Evolutionary conservation across 176 grass and related monocot species (phyloP), one percentile per base, ranked within the genome.

Genomic region (Pontederia paniculata): DNA sequence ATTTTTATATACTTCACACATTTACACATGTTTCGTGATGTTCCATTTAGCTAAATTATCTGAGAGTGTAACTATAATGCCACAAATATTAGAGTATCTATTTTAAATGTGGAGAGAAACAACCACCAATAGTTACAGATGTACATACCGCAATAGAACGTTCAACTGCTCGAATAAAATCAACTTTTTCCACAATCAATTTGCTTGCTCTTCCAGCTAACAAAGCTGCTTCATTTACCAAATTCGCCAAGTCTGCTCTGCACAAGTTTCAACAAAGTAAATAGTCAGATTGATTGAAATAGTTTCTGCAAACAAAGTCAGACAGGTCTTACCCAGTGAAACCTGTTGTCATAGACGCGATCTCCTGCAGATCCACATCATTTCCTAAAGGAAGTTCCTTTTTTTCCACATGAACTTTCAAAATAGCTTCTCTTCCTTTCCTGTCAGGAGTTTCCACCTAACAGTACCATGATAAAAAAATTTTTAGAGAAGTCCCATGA

Each of bases 221-320:
- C 73, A 98, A 78, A 77, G 94, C 94, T 72, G 94, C 94, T 87
- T 98, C 94, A 66, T 98, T 98, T 57, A 98, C 94, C 77, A 98
- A 79, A 79, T 98, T 98, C 61, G 94, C 94, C 73, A 98, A 80
- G 66, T 98, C 94, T 67, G 94, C 94, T 78, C 94, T 98, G 94
- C 74, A 89, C 62, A 73, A 43, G 55, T 58, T 63, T 64, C 42
- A 70, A 65, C 48, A 61, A 53, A 23, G 54, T 45, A 59, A 72
- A 17, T 42, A 68, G 51, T 70, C 62, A 82, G 68, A 59, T 54
- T 23, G 11, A 54, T 78, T 56, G 17, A 46, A 42, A 5, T 44
- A 67, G 17, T 52, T n/a, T 64, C 52, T 15, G 60, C 54, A 48
- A 62, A 63, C 23, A 51, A 73, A 37, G 31, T 17, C 45, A 42